phyloP scores from a whole-genome alignment of 2,329 filamentous ascomycete genomes.

The Fusarium anthophilum region DNA sequence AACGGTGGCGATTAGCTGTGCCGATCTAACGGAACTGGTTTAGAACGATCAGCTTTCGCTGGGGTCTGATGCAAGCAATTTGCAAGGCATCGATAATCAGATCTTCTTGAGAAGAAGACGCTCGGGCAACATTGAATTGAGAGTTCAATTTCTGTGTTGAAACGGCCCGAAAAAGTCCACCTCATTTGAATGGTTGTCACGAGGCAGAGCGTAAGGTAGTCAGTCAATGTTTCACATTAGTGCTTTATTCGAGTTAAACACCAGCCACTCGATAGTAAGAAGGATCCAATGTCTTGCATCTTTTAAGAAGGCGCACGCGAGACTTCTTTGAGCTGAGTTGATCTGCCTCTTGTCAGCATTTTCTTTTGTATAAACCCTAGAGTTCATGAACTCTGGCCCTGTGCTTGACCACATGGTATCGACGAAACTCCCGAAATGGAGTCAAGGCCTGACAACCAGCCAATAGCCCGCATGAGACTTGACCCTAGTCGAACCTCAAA shows the following conservation, averaged over 20 bases:
- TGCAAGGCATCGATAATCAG: conserved; percentile 8
- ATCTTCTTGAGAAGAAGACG: not conserved
- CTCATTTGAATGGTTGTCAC: not conserved
- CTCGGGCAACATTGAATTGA: not conserved
- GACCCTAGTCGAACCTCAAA: conserved; percentile 39
- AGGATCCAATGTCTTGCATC: conserved; percentile 14
- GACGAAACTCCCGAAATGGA: conserved; percentile 35
- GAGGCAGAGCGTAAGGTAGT: not conserved
- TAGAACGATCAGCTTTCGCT: conserved; percentile 21
- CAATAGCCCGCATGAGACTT: conserved; percentile 10
- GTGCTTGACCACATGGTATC: conserved; percentile 24
- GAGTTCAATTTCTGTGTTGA: conserved; percentile 1
- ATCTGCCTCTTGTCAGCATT: not conserved
- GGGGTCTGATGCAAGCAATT: conserved; percentile 34
- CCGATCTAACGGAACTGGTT: conserved; percentile 23
- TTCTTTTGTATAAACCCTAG: not conserved
- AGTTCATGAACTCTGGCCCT: conserved; percentile 8
- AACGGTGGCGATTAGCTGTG: conserved; percentile 20
- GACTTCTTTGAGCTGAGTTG: not conserved
- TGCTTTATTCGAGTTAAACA: not conserved
- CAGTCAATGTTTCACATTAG: not conserved
- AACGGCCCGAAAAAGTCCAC: not conserved
- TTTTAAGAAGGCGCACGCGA: conserved; percentile 19
- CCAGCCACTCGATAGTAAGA: conserved; percentile 20
- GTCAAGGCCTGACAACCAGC: conserved; percentile 30